Evolutionary conservation across 2,329 filamentous ascomycete genomes (phyloP), one percentile per base, ranked within the genome.

Genomic region (Calonectria ilicicola): DNA sequence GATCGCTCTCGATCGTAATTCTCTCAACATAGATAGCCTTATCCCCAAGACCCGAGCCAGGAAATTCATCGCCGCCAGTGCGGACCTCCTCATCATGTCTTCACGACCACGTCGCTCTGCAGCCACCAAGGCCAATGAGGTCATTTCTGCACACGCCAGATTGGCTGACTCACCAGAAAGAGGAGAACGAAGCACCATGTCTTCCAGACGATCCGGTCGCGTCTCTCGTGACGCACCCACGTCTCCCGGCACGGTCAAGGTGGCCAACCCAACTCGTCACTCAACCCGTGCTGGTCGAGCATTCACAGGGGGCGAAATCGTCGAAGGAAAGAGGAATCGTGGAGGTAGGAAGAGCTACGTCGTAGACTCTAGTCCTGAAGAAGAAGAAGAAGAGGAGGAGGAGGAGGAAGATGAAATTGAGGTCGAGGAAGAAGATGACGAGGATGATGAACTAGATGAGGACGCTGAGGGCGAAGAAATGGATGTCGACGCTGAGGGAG

Each of bases 311-410:
- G 85, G 86, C 35, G 86, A 89, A 76, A 87, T 89, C 62, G 80
- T 89, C 21, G 83, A 85, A 29, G 86, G 87, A 44, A 89, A 88
- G 77, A 85, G 89, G 62, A 90, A 88, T 70, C 86, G 89, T 10
- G 88, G 87, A 7, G 86, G 85, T 21, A 90, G 90, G 82, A 91
- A 91, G 83, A 91, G 87, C 76, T 91, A 91, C 67, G 88, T 91
- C 42, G 88, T 92, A 27, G 89, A 91, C 73, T 89, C 88, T 44
- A 87, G 87, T 67, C 85, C 85, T 44, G 86, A 87, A n/a, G 86
- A 86, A 27, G 85, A 86, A 3, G 86, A 86, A 2, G 84, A 85
- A 10, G 85, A 68, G 17, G 66, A 68, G 6, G 66, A 68, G 10
- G 83, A 81, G 14, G 81, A 83, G 29, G 79, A 32, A 32, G 29